A percentile compares a stretch with the other conserved stretches of the same genome.
Evolutionary conservation across 495 filamentous ascomycete genomes (phyloP).

Genomic region (Letharia lupina): DNA sequence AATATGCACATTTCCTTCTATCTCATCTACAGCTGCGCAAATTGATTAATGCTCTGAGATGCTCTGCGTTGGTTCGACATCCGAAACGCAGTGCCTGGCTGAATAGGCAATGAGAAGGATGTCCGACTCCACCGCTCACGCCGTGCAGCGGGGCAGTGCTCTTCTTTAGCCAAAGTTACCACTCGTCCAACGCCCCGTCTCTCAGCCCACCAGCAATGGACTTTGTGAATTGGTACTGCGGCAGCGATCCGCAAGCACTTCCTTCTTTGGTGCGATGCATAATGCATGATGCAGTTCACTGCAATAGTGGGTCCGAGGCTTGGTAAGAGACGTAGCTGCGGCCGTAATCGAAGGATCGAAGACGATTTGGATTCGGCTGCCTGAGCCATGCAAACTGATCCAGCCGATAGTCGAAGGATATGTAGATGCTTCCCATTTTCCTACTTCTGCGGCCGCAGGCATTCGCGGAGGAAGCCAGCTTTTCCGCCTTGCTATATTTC

Average conservation of each 20-base stretch:
- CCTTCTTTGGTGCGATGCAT: background rate
- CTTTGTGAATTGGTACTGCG: slow-evolving; percentile 2
- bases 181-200: slow-evolving; percentile 4
- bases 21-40: background rate
- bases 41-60: background rate
- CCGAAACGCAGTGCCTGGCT: background rate
- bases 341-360: slow-evolving; percentile 7
- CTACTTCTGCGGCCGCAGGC: background rate
- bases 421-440: background rate
- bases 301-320: background rate
- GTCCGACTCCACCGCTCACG: background rate
- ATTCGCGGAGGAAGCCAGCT: background rate
- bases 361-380: too few species aligned
- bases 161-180: background rate
- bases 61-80: slow-evolving; percentile 1
- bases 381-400: background rate
- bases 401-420: background rate
- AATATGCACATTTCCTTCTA: background rate
- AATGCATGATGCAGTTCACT: background rate
- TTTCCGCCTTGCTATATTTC: background rate
- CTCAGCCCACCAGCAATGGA: slow-evolving; percentile 3
- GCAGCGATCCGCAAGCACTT: background rate
- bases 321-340: slow-evolving; percentile 3
- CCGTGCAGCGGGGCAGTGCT: slow-evolving; percentile 11
- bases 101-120: background rate